These are phyloP conservation scores for Nakazawaea holstii DNA, from an alignment of 805 yeast genomes.

Conservation along the genomic window DNA sequence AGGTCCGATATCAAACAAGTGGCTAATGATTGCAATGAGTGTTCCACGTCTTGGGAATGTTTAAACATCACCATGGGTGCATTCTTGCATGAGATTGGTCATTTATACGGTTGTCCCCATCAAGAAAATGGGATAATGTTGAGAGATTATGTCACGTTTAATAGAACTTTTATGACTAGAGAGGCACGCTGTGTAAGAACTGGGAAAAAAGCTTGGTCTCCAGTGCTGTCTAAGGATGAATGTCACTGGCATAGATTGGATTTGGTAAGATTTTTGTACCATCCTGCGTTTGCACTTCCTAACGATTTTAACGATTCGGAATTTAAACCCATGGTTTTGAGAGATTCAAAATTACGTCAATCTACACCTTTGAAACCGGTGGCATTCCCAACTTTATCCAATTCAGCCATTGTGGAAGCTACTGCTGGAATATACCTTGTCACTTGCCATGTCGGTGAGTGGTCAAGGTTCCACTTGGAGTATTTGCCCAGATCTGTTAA, in stretches of 20 bases:
- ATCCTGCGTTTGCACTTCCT: constrained; percentile 74
- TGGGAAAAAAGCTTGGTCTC: constrained; percentile 39
- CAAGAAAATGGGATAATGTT: constrained; percentile 88
- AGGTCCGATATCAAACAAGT: constrained; percentile 58
- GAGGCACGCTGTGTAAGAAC: constrained; percentile 59
- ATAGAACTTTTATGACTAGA: constrained; percentile 73
- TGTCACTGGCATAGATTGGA: constrained; percentile 90
- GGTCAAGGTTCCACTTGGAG: constrained; percentile 54
- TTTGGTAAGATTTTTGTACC: constrained; percentile 68
- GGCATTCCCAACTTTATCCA: constrained; percentile 24
- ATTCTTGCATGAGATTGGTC: constrained; percentile 94
- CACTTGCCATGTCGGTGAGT: constrained; percentile 62
- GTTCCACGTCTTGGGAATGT: constrained; percentile 90
- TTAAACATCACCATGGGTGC: constrained; percentile 85
- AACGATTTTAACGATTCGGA: constrained; percentile 43
- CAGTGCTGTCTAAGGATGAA: constrained; percentile 46
- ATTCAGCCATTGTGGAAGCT: constrained; percentile 25
- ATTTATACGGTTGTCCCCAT: constrained; percentile 86
- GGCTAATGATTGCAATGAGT: constrained; percentile 85
- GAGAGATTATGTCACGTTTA: constrained; percentile 75
- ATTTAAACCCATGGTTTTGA: constrained; percentile 28
- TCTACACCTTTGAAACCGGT: constrained; percentile 34
- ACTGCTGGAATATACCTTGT: constrained; percentile 67
- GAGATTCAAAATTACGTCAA: constrained; percentile 1
- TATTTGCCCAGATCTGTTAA: constrained; percentile 50